phyloP scores from a whole-genome alignment of 176 grass and related monocot genomes.

The Eleusine indica region DNA sequence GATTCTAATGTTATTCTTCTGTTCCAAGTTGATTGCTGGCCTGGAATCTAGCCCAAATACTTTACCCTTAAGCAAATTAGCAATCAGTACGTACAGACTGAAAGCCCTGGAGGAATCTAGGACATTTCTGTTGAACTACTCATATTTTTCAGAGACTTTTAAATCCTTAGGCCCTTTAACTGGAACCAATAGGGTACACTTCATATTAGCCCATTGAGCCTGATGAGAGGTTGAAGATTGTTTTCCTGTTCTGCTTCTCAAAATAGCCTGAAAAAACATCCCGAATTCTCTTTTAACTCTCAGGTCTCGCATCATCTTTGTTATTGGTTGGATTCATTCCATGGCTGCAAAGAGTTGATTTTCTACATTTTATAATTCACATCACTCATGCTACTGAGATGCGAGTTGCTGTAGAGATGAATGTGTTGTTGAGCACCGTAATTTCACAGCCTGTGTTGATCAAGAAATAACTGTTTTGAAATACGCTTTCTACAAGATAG shows the following conservation, averaged over 20 bases:
- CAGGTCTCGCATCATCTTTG: neutral
- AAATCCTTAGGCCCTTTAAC: neutral
- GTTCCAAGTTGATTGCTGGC: neutral
- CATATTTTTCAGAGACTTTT: neutral
- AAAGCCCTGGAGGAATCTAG: neutral
- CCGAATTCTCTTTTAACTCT: neutral
- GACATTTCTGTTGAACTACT: neutral
- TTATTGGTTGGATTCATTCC: neutral
- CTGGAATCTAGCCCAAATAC: conserved; percentile 19
- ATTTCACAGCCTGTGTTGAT: neutral
- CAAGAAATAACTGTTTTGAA: neutral
- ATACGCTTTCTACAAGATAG: conserved; percentile 11
- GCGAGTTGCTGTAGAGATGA: neutral
- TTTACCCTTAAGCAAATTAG: conserved; percentile 12
- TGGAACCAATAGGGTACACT: neutral
- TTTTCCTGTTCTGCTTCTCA: neutral
- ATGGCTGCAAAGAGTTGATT: neutral
- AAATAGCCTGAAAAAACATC: neutral
- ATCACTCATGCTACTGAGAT: neutral
- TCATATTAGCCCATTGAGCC: neutral
- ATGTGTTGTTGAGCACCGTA: neutral
- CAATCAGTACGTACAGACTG: neutral
- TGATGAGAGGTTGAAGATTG: neutral
- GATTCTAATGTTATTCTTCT: conserved; percentile 39
- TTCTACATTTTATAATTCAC: neutral